These are phyloP conservation scores for Cladophialophora bantiana DNA, from an alignment of 2,329 filamentous ascomycete genomes.

Conservation along the genomic window DNA sequence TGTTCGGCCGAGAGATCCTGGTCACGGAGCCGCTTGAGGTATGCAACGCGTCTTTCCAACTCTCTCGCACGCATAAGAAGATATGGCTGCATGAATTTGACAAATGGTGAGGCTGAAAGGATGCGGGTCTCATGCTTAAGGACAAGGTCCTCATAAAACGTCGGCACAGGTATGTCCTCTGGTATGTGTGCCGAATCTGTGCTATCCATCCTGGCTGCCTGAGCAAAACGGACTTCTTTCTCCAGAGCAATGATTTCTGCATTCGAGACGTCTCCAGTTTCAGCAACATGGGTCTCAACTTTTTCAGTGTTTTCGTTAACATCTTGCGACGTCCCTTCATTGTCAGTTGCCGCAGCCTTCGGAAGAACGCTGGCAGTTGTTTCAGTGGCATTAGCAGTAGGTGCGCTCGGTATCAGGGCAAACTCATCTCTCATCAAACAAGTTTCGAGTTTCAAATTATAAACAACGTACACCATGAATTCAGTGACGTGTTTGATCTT, in stretches of 20 bases:
- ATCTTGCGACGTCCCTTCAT: constrained; percentile 9
- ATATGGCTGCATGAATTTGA: constrained; percentile 93
- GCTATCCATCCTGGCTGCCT: constrained; percentile 42
- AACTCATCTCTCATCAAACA: constrained; percentile 93
- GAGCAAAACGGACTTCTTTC: constrained; percentile 25
- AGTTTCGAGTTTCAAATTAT: constrained; percentile 95
- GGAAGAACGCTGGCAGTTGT: neutral
- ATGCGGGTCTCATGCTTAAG: constrained; percentile 92
- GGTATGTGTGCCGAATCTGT: constrained; percentile 67
- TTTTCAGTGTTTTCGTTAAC: constrained; percentile 29
- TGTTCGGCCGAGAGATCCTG: constrained; percentile 59
- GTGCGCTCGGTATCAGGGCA: constrained; percentile 71
- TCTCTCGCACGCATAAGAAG: constrained; percentile 90
- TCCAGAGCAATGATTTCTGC: constrained; percentile 30
- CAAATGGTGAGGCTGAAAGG: constrained; percentile 92
- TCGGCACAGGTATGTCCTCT: constrained; percentile 83
- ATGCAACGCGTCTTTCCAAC: constrained; percentile 82
- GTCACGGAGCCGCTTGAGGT: constrained; percentile 82
- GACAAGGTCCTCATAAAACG: constrained; percentile 94
- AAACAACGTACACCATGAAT: constrained; percentile 99
- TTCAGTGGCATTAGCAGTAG: constrained; percentile 22
- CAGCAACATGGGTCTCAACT: constrained; percentile 25
- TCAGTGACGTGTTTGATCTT: constrained; percentile 93
- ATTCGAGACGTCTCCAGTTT: constrained; percentile 27
- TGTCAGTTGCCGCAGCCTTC: constrained; percentile 10